phyloP scores from a whole-genome alignment of 345 rosid species.

The Eucalyptus sp. region DNA sequence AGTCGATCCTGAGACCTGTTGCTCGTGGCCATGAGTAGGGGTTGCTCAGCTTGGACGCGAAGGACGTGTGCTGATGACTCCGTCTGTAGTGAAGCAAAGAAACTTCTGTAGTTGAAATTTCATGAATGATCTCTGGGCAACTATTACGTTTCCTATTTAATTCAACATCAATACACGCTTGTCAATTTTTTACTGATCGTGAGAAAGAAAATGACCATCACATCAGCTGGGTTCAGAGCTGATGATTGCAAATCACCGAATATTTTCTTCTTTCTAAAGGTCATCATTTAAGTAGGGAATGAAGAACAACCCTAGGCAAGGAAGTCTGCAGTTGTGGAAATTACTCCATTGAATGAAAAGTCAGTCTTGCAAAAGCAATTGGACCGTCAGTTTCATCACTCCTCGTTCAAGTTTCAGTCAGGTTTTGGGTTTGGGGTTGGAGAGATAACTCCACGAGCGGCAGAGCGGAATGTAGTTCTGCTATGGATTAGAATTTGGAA shows the following conservation, averaged over 20 bases:
- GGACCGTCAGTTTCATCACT: neutral
- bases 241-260: neutral
- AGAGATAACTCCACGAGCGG: neutral
- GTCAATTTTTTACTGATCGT: neutral
- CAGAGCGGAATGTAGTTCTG: neutral
- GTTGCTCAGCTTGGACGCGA: neutral
- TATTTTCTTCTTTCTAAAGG: neutral
- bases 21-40: no score
- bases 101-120: neutral
- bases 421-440: neutral
- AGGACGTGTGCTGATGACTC: neutral
- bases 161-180: neutral
- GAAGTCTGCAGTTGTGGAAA: neutral
- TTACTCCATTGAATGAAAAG: neutral
- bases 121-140: neutral
- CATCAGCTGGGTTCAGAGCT: neutral
- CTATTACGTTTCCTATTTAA: neutral
- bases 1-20: no score
- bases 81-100: neutral
- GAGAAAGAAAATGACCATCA: neutral
- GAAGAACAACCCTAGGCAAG: neutral
- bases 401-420: neutral
- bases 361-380: neutral
- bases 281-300: neutral
- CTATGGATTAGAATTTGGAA: neutral